These are phyloP conservation scores for Arthrinium phaeospermum DNA, from an alignment of 2,329 filamentous ascomycete species.

Conservation along the genomic window DNA sequence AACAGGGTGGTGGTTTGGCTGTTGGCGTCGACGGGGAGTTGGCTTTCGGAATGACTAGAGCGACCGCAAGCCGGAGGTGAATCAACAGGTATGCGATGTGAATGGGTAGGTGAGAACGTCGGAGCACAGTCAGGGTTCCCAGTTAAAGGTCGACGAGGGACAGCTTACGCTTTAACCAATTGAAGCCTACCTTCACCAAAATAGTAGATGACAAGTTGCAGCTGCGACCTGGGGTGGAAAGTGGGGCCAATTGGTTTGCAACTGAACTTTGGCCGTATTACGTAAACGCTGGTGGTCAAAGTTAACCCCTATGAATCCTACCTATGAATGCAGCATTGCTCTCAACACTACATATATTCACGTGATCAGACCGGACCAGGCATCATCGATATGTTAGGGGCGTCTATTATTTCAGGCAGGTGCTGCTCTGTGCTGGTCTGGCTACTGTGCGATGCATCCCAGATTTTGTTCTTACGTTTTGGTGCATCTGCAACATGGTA, in stretches of 20 bases:
- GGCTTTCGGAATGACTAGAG: neutral
- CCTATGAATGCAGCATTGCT: neutral
- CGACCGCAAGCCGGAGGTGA: neutral
- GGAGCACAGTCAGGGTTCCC: neutral
- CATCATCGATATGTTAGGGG: neutral
- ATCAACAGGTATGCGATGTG: neutral
- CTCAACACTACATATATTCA: no score
- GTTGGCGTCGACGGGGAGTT: neutral
- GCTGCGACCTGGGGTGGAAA: conserved; percentile 6
- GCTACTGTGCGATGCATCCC: no score
- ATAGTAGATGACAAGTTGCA: conserved; percentile 18
- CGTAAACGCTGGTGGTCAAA: neutral
- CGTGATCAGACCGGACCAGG: no score
- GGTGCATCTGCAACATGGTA: no score
- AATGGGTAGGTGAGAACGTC: neutral
- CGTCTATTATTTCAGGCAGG: no score
- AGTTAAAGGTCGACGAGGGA: conserved; percentile 11
- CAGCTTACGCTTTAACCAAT: conserved; percentile 8
- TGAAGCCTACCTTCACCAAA: neutral
- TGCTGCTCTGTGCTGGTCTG: no score
- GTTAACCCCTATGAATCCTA: neutral
- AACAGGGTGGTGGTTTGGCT: neutral
- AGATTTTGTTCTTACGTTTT: no score
- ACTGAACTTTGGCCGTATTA: neutral
- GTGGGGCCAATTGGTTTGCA: neutral